phyloP scores from a whole-genome alignment of 495 filamentous ascomycete genomes.

The Xylaria scruposa region DNA sequence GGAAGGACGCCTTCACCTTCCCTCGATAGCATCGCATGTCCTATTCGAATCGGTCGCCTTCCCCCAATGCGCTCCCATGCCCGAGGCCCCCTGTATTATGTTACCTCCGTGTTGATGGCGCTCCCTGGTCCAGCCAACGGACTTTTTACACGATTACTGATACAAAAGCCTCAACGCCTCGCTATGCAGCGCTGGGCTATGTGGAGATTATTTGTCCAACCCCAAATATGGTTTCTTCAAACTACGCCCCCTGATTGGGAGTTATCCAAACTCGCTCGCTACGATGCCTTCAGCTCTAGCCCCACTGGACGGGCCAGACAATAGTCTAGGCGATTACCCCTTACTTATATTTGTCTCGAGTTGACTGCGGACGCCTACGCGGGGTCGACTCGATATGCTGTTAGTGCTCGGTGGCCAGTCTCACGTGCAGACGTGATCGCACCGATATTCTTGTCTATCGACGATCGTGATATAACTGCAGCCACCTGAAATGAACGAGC shows the following conservation, averaged over 20 bases:
- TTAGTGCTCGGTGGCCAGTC: constrained; percentile 37
- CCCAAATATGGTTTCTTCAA: background rate
- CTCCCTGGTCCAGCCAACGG: constrained; percentile 27
- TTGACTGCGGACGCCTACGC: background rate
- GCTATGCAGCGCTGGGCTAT: constrained; percentile 4
- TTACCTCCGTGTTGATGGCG: constrained; percentile 16
- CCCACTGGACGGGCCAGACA: background rate
- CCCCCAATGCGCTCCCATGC: background rate
- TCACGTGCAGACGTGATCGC: constrained; percentile 51
- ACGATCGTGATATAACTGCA: constrained; percentile 51
- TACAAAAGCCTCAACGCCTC: constrained; percentile 28
- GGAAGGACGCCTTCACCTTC: constrained; percentile 1
- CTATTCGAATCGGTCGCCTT: constrained; percentile 1
- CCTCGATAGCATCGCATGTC: constrained; percentile 9
- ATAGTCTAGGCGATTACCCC: background rate
- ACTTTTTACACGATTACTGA: constrained; percentile 26
- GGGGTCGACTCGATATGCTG: background rate
- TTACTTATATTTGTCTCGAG: constrained; percentile 11
- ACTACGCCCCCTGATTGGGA: background rate
- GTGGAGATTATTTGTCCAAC: constrained; percentile 10
- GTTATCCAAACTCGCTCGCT: constrained; percentile 12
- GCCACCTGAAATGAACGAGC: constrained; percentile 36
- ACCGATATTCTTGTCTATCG: constrained; percentile 46
- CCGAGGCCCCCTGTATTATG: constrained; percentile 22
- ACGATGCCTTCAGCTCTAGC: background rate